phyloP scores from a whole-genome alignment of 2,329 filamentous ascomycete species.

The Cladosporium sphaerospermum region DNA sequence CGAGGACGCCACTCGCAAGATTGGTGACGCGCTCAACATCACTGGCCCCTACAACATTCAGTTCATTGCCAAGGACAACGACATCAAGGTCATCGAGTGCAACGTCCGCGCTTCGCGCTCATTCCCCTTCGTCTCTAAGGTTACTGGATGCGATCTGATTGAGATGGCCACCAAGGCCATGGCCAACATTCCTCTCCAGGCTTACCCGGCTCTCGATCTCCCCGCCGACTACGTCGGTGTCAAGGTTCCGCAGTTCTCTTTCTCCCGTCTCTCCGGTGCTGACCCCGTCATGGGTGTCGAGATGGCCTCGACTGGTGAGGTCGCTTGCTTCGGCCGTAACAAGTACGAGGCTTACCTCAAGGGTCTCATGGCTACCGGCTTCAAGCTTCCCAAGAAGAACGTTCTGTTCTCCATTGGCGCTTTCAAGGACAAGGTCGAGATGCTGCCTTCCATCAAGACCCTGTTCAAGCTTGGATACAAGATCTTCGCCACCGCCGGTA shows the following conservation, averaged over 20 bases:
- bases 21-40: constrained; percentile 86
- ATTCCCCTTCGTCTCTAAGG: constrained; percentile 97
- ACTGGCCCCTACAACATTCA: constrained; percentile 98
- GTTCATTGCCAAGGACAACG: constrained; percentile 98
- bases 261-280: constrained; percentile 91
- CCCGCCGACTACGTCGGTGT: constrained; percentile 82
- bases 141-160: constrained; percentile 95
- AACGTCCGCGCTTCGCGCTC: constrained; percentile 94
- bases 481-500: constrained; percentile 91
- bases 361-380: constrained; percentile 89
- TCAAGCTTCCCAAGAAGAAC: constrained; percentile 93
- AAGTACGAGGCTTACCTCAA: constrained; percentile 99
- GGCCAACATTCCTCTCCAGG: constrained; percentile 72
- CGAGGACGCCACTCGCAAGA: constrained; percentile 91
- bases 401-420: constrained; percentile 92
- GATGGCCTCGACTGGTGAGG: constrained; percentile 98
- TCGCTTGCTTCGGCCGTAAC: constrained; percentile 90
- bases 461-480: constrained; percentile 89
- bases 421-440: constrained; percentile 96
- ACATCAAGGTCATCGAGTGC: constrained; percentile 99
- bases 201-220: constrained; percentile 73
- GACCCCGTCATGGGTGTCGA: constrained; percentile 96
- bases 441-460: constrained; percentile 87
- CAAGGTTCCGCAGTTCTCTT: constrained; percentile 98
- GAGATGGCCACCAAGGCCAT: constrained; percentile 99